These are phyloP conservation scores for Fusarium tanahbumbuense DNA, from an alignment of 2,329 filamentous ascomycete genomes.

Conservation along the genomic window DNA sequence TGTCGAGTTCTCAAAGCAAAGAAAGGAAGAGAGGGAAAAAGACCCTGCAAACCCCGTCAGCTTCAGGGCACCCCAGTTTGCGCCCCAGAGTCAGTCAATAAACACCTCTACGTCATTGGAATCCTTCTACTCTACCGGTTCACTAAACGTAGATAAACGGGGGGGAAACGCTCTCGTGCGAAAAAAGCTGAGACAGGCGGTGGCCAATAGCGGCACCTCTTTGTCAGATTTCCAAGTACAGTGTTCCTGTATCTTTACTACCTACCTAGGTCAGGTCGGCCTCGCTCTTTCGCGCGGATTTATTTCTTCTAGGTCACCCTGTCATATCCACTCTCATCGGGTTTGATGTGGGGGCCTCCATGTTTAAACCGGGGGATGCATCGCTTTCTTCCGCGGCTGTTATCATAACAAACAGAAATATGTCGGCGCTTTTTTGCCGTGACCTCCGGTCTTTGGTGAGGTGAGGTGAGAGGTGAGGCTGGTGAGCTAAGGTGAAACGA, in stretches of 20 bases:
- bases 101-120: conserved; percentile 44
- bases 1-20: neutral
- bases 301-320: conserved; percentile 7
- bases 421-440: conserved; percentile 32
- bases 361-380: conserved; percentile 27
- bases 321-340: conserved; percentile 37
- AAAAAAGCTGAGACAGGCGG: conserved; percentile 39
- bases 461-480: neutral
- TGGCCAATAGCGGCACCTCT: conserved; percentile 27
- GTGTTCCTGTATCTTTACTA: too few species aligned
- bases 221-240: conserved; percentile 11
- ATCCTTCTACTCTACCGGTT: conserved; percentile 11
- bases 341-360: conserved; percentile 41
- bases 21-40: neutral
- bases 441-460: conserved; percentile 19
- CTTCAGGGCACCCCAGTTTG: conserved; percentile 39
- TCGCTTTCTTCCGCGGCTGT: neutral
- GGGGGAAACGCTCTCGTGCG: conserved; percentile 12
- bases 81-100: conserved; percentile 38
- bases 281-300: conserved; percentile 21
- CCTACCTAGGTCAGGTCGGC: neutral
- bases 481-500: neutral
- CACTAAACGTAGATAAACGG: conserved; percentile 6
- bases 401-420: conserved; percentile 17
- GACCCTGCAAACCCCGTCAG: conserved; percentile 22